Percentiles rank a stretch among this genome's conserved stretches.
These are phyloP conservation scores for Candida patagonica DNA, from an alignment of 805 yeast genomes.

Conservation along the genomic window DNA sequence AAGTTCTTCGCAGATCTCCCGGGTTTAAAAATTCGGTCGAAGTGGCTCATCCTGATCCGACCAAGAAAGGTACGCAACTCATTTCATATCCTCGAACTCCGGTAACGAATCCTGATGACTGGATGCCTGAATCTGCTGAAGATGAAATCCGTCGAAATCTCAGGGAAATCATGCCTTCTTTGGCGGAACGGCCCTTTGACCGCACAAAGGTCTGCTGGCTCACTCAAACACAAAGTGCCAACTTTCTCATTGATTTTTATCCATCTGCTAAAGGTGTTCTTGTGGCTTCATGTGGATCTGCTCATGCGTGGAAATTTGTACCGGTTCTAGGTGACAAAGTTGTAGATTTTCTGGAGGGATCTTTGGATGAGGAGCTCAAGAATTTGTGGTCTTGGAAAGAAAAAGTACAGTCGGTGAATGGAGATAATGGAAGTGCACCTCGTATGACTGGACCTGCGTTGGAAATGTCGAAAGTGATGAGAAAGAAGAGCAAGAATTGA, in stretches of 20 bases:
- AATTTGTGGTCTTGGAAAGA: slow-evolving; percentile 3
- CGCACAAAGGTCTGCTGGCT: slow-evolving; percentile 2
- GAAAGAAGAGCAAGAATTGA: too few relatives aligned
- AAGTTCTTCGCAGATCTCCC: slow-evolving; percentile 2
- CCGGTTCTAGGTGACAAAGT: slow-evolving; percentile 2
- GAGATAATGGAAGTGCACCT: slow-evolving; percentile 2
- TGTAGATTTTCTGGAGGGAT: slow-evolving; percentile 1
- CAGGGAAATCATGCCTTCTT: background rate
- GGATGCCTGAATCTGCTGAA: slow-evolving; percentile 1
- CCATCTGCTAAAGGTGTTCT: background rate
- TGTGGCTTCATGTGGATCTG: slow-evolving; percentile 3
- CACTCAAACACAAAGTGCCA: slow-evolving; percentile 3
- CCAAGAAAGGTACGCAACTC: background rate
- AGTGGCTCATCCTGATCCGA: slow-evolving; percentile 1
- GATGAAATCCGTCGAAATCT: background rate
- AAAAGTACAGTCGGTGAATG: background rate
- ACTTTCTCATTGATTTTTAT: slow-evolving; percentile 2
- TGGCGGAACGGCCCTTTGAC: background rate
- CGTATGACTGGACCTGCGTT: slow-evolving; percentile 1
- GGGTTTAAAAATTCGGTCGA: slow-evolving; percentile 1
- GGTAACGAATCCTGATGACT: background rate
- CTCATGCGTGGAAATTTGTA: slow-evolving; percentile 4
- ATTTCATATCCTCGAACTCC: slow-evolving; percentile 2
- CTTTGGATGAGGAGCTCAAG: background rate
- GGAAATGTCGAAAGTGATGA: background rate